Evolutionary conservation across 495 filamentous ascomycete species (phyloP).

Genomic region (Chaetomidium leptoderma): DNA sequence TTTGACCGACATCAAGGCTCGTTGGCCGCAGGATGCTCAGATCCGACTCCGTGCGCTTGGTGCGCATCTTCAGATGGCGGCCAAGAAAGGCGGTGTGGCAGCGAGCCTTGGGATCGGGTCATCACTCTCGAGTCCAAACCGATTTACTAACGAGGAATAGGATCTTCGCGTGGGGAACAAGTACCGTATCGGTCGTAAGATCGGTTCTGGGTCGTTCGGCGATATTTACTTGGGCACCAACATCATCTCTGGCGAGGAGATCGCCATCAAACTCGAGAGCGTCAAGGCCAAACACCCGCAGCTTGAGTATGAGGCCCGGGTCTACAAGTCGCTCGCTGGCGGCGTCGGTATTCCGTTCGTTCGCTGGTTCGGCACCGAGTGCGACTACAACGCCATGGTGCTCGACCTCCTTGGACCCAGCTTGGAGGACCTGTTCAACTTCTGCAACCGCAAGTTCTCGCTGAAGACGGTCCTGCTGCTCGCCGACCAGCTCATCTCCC

Average conservation of each 20-base stretch:
- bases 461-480: constrained; percentile 98
- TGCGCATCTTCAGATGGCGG: background rate
- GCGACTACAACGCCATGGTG: constrained; percentile 99
- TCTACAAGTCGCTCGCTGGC: constrained; percentile 98
- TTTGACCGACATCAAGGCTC: background rate
- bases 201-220: constrained; percentile 96
- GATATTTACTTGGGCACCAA: constrained; percentile 99
- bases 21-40: too few relatives aligned
- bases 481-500: constrained; percentile 97
- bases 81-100: constrained; percentile 1
- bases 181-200: constrained; percentile 99
- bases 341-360: constrained; percentile 99
- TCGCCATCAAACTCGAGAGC: constrained; percentile 99
- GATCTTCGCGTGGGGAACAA: constrained; percentile 99
- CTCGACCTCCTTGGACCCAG: constrained; percentile 95
- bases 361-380: constrained; percentile 99
- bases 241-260: constrained; percentile 99
- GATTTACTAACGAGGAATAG: constrained; percentile 41
- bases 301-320: constrained; percentile 98
- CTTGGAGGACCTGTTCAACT: constrained; percentile 99
- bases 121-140: background rate
- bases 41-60: background rate
- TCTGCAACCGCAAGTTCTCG: constrained; percentile 99
- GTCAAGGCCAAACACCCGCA: constrained; percentile 99
- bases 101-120: background rate